Percentiles rank a stretch among this genome's conserved stretches.
Conservation (phyloP, 345 rosid species). For the Salix viminalis region DNA sequence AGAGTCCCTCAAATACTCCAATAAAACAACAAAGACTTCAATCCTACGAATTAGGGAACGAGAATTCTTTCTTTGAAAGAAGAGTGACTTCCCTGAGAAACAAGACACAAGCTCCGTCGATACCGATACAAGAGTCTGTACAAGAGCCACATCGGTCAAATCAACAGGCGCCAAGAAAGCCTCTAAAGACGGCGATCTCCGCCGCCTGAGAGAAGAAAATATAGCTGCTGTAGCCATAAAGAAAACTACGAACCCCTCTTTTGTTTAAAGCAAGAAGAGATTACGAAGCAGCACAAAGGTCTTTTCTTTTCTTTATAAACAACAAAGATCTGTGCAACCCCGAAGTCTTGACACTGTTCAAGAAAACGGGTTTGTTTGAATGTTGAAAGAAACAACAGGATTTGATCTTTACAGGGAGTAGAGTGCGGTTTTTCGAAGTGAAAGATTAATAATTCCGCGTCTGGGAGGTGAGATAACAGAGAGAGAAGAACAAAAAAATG, state of each 20-base stretch:
- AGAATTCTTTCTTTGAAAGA: constrained; percentile 69
- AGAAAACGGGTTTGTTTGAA: not conserved
- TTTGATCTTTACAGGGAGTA: not conserved
- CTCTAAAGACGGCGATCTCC: constrained; percentile 72
- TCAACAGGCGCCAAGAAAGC: constrained; percentile 84
- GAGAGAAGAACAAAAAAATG: not conserved
- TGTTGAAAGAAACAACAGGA: not conserved
- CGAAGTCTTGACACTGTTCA: not conserved
- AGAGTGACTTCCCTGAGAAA: constrained; percentile 38
- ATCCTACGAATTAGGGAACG: constrained; percentile 69
- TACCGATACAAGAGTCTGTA: constrained; percentile 57
- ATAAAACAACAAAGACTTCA: constrained; percentile 55
- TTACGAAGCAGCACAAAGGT: no score
- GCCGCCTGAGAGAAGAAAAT: constrained; percentile 72
- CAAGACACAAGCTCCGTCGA: constrained; percentile 56
- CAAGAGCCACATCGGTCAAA: constrained; percentile 59
- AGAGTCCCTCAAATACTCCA: constrained; percentile 59
- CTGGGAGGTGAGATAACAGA: not conserved
- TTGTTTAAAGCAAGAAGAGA: no score
- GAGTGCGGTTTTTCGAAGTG: not conserved
- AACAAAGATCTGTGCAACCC: constrained; percentile 5
- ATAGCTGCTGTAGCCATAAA: constrained; percentile 78
- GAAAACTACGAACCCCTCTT: not conserved
- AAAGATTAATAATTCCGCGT: constrained; percentile 6
- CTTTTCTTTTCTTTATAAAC: not conserved